Evolutionary conservation across 192 early-diverging fungal genomes (phyloP), one percentile per base, ranked within the genome.

Genomic region (Coemansia sp.): DNA sequence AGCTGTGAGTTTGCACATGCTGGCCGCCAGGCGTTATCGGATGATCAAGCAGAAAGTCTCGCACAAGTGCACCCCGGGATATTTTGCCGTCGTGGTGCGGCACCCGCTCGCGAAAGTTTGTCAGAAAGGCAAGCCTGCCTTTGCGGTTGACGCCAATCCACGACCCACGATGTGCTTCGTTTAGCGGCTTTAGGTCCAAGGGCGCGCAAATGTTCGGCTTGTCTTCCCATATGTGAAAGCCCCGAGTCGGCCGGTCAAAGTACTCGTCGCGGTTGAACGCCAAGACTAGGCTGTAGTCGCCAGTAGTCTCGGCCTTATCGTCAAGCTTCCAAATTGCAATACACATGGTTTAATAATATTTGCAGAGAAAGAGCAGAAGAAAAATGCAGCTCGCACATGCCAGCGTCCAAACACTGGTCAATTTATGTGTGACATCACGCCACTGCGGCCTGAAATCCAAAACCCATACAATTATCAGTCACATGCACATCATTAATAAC

Each of bases 231-330:
- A 42, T 42, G 34, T 81, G 78, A 54, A 75, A 71, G 0, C 62
- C 65, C 11, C 22, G 26, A 1, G 78, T 81, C 4, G 78, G 72
- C 5, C 78, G 72, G 3, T 55, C 57, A 26, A 75, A 71, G 50
- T 46, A 73, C 56, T 75, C 78, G 48, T 81, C 78, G 0, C 78
- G 68, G 62, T 81, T 81, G 59, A 81, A 81, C 1, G 65, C 61
- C 48, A 81, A 44, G 0, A 75, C 64, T 0, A 79, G 47, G 50
- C 31, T 42, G 48, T 68, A 62, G 15, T 19, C 60, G 10, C 44
- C 34, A 7, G 31, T 20, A 6, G 7, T 21, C 19, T 38, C 10
- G 11, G 17, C 44, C 21, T 50, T 8, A 28, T 58, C 11, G 12
- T 55, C 31, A 6, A 66, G 38, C 8, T 26, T 12, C 75, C 75